Evolutionary conservation across 129 eudicot species (phyloP).

Genomic region (Mikania micrantha): DNA sequence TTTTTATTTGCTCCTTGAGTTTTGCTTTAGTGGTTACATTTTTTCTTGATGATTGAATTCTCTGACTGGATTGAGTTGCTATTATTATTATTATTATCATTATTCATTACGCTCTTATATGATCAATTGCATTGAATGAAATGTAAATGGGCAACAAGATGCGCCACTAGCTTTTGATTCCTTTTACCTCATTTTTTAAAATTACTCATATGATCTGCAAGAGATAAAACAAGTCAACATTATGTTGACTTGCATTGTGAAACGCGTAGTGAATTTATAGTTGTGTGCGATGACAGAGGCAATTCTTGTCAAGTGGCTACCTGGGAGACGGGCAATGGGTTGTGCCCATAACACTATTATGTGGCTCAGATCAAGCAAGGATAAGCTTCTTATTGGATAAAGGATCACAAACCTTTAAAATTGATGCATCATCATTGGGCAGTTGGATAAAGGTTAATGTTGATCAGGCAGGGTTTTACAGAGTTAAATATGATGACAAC

Average conservation of each 20-base stretch:
- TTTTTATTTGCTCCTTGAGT: slow-evolving; percentile 13
- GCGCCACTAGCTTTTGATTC: too few species aligned
- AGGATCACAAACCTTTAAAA: slow-evolving; percentile 42
- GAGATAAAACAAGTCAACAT: not conserved
- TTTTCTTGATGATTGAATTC: not conserved
- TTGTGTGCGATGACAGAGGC: slow-evolving; percentile 46
- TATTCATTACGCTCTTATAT: too few species aligned
- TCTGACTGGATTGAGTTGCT: not conserved
- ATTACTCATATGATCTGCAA: not conserved
- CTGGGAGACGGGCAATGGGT: slow-evolving; percentile 85
- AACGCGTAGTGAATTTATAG: not conserved
- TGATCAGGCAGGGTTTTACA: slow-evolving; percentile 85
- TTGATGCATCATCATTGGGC: slow-evolving; percentile 28
- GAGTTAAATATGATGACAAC: slow-evolving; percentile 87
- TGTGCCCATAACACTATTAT: slow-evolving; percentile 77
- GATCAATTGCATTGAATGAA: too few species aligned
- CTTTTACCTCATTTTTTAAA: not conserved
- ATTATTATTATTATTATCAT: too few species aligned
- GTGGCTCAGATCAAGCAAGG: slow-evolving; percentile 65
- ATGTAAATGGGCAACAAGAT: too few species aligned
- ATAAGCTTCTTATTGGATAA: slow-evolving; percentile 54
- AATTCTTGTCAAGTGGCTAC: slow-evolving; percentile 71
- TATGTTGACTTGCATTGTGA: not conserved
- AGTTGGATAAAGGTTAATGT: slow-evolving; percentile 85
- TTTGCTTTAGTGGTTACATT: not conserved